Evolutionary conservation across 768 basidiomycete genomes (phyloP), one percentile per base, ranked within the genome.

Genomic region (Boletus barrowsii): DNA sequence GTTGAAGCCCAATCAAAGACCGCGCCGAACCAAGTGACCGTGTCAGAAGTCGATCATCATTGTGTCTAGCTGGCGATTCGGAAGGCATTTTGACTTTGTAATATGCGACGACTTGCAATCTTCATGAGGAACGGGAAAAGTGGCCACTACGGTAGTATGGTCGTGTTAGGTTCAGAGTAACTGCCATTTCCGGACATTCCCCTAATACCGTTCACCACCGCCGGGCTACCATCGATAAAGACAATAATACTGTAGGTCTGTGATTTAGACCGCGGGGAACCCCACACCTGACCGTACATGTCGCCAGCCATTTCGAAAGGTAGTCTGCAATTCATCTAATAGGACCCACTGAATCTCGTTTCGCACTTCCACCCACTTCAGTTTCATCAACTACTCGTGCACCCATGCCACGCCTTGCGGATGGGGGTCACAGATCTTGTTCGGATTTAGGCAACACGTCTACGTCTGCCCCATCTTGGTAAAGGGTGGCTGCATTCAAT

Each of bases 1-100:
- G 76, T 65, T 98, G 97, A 17, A 98, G 83, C 30, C 83, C 82
- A 58, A 99, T 86, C 32, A 99, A 81, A 26, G 88, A 87, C 14
- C 78, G 74, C 14, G 75, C 76, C 7, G 80, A 77, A 7, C 74
- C 64, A 3, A 84, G 57, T 10, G 69, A 72, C 24, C 55, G 65
- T 14, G 57, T 47, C 56, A 72, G 43, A 29, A 72, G 63, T 13
- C 49, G 56, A 50, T 47, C 35, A 24, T 59, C 54, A 39, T 41
- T 44, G 41, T 51, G 33, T 14, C 14, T 42, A 13, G 49, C 4
- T 41, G 51, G 30, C 8, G 35, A 22, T 39, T 51, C 24, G 41
- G 45, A 49, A 30, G 49, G 14, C 57, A 62, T 64, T 33, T 55
- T 11, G 36, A 61, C 47, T 48, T 39, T 56, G 20, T 3, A 35